Base-by-base conservation (phyloP, 2,329 filamentous ascomycete genomes). In the Epichloe coenophiala region DNA sequence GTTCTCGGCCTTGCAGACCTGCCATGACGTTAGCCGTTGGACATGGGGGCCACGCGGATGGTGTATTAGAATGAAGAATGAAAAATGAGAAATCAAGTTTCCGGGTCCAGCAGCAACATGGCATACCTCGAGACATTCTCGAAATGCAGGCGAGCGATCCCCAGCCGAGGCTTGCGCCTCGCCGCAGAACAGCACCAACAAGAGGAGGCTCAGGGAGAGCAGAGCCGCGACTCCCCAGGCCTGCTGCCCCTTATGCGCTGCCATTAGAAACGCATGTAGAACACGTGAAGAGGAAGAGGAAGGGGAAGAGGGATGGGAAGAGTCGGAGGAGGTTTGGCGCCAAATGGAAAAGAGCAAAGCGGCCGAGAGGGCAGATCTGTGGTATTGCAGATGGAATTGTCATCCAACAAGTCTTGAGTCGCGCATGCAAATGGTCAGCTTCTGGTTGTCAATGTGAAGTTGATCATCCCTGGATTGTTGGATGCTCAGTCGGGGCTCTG, bases 61-160 rank as follows among this genome's bases (percentile, higher is more conserved):
- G 31, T 31, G 31, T 11, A 31, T 11, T 11, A 31, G 7, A 8
- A 27, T 27, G 6, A 27, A 9, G 27, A 31, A 9, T 9, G 27
- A 9, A 31, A 8, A 9, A 9, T 9, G 27, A 31, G 9, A 8
- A 31, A 9, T 31, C 9, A 2, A 11, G 31, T 2, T 21, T 19
- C 19, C 19, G n/a, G 40, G 21, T 42, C 17, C 61, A 35, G 61
- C 56, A 45, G 48, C 15, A 36, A 45, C 21, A 45, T 37, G 15
- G 45, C 59, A 55, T 54, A 95, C 91, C 74, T 88, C 70, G 49
- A 97, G 80, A 65, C 93, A 98, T 66, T 89, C 75, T 63, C 76
- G 78, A 65, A 98, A 98, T 61, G 95, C 89, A 17, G 88, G 88
- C 53, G 95, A 73, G 50, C 81, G 77, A 67, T 98, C 93, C 57